Conservation (phyloP, 805 yeast genomes). For the Barnettozyma wickerhamii region DNA sequence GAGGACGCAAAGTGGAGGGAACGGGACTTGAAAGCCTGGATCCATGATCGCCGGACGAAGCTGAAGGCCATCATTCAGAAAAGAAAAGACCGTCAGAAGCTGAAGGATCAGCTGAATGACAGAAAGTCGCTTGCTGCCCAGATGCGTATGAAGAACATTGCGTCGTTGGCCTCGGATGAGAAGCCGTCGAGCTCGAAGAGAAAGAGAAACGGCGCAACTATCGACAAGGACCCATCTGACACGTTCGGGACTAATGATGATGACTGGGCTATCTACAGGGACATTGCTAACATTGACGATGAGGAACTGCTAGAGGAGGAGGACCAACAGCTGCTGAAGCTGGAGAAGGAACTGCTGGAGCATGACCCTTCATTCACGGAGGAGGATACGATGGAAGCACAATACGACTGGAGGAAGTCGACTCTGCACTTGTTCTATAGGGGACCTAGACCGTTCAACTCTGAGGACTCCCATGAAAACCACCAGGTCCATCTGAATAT, state of each 20-base stretch:
- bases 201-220: conserved; percentile 56
- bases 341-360: conserved; percentile 75
- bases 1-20: conserved; percentile 78
- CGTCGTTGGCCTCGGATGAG: conserved; percentile 77
- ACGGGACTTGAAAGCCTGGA: conserved; percentile 75
- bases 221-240: conserved; percentile 89
- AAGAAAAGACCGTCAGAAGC: conserved; percentile 62
- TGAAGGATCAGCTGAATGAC: conserved; percentile 76
- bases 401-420: conserved; percentile 81
- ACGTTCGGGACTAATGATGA: conserved; percentile 94
- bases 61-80: conserved; percentile 55
- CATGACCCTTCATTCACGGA: conserved; percentile 81
- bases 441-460: conserved; percentile 85
- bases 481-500: conserved; percentile 89
- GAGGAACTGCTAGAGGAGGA: conserved; percentile 80
- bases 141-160: conserved; percentile 85
- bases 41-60: conserved; percentile 58
- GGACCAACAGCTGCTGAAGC: conserved; percentile 47
- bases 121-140: conserved; percentile 91
- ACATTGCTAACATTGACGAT: conserved; percentile 69
- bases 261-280: conserved; percentile 91
- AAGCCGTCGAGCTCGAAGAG: conserved; percentile 30
- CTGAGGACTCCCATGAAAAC: conserved; percentile 76
- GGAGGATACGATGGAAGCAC: conserved; percentile 79
- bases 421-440: conserved; percentile 77